These are phyloP conservation scores for Casaregolazyma suthepensis DNA, from an alignment of 1,139 yeast species.

Conservation along the genomic window DNA sequence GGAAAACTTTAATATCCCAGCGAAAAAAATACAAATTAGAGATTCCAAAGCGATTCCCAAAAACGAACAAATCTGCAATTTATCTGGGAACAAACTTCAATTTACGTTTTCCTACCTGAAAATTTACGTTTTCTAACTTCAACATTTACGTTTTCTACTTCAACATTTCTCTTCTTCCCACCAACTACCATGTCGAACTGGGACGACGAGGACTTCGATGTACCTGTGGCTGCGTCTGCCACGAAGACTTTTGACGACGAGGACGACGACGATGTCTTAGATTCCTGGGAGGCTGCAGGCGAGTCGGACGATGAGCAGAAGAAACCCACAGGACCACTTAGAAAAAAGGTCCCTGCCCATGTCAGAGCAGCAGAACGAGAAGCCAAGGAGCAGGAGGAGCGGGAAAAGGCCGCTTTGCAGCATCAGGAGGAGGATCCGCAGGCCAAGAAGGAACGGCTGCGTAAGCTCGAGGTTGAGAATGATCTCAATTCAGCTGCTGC, in stretches of 20 bases:
- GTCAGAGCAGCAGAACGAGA: conserved; percentile 36
- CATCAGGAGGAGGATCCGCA: conserved; percentile 40
- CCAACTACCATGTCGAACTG: conserved; percentile 21
- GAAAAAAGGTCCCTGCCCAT: conserved; percentile 33
- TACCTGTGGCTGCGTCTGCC: conserved; percentile 62
- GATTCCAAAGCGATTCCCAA: neutral
- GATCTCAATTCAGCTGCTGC: conserved; percentile 93
- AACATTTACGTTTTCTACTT: neutral
- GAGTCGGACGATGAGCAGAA: conserved; percentile 33
- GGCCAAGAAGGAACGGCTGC: conserved; percentile 62
- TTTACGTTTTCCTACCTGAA: too few species aligned
- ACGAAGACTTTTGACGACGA: conserved; percentile 83
- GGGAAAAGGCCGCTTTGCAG: conserved; percentile 33
- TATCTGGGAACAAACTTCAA: neutral
- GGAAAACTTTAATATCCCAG: neutral
- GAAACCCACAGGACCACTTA: conserved; percentile 33
- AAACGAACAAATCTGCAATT: neutral
- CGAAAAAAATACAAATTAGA: neutral
- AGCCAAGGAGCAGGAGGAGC: conserved; percentile 33
- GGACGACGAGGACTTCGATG: conserved; percentile 75
- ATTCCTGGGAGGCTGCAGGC: conserved; percentile 74
- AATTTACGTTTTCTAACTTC: neutral
- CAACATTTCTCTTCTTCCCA: neutral
- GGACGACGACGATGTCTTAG: conserved; percentile 65
- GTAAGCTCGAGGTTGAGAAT: conserved; percentile 71